Evolutionary conservation across 2,329 filamentous ascomycete species (phyloP).

Genomic region (Beauveria sp.): DNA sequence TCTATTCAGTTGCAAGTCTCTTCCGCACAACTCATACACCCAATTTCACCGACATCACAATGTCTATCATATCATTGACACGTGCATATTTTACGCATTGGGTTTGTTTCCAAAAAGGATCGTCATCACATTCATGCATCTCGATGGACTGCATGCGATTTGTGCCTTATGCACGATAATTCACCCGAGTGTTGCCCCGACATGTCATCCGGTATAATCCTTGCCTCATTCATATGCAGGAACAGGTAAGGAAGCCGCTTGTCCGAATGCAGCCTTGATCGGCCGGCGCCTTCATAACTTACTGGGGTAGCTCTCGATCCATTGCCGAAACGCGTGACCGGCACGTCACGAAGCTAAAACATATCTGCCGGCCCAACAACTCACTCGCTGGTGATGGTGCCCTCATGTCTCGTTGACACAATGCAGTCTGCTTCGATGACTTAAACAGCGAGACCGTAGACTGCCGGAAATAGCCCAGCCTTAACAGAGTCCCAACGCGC

Average conservation of each 20-base stretch:
- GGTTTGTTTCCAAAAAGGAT: too few species aligned
- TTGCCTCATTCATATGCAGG: background rate
- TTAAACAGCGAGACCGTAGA: too few species aligned
- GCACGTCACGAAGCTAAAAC: background rate
- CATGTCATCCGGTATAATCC: background rate
- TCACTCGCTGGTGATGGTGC: background rate
- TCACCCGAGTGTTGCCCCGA: background rate
- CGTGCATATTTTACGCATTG: background rate
- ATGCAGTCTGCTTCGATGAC: background rate
- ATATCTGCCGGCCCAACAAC: background rate
- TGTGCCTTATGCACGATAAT: background rate
- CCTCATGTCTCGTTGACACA: background rate
- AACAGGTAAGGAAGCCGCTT: background rate
- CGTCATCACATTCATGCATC: background rate
- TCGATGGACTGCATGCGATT: background rate
- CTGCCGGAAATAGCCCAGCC: background rate
- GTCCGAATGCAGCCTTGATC: background rate
- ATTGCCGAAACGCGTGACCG: background rate
- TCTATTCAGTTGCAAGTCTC: too few species aligned
- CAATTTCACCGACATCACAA: background rate
- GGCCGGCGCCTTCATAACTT: background rate
- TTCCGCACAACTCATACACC: too few species aligned
- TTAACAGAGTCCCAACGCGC: background rate
- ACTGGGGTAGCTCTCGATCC: background rate
- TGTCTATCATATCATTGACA: background rate